Percentiles rank a stretch among this genome's conserved stretches.
Evolutionary conservation across 208 protist genomes (phyloP).

Genomic region (Trypanosoma theileri): DNA sequence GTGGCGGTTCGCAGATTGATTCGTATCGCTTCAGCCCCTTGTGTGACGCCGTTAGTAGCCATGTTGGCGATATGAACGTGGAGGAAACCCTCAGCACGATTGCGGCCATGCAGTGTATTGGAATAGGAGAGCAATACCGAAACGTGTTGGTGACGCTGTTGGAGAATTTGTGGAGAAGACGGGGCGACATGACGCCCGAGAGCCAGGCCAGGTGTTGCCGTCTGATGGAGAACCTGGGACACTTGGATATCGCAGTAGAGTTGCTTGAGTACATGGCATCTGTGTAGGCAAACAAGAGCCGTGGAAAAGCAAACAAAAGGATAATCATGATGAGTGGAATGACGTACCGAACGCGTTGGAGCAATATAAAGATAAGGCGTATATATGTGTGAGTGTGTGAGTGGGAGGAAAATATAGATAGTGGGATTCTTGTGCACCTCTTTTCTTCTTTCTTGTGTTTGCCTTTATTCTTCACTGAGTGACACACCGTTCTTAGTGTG

Average conservation of each 20-base stretch:
- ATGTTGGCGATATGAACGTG: conserved; percentile 57
- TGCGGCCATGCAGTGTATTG: conserved; percentile 57
- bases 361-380: no score
- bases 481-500: no score
- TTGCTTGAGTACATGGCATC: conserved; percentile 36
- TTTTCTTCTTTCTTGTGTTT: no score
- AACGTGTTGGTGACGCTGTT: conserved; percentile 49
- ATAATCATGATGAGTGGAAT: no score
- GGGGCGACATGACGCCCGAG: conserved; percentile 46
- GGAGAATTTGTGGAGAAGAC: conserved; percentile 54
- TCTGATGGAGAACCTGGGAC: conserved; percentile 27
- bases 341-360: no score
- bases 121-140: conserved; percentile 33
- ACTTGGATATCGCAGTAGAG: conserved; percentile 34
- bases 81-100: conserved; percentile 63
- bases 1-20: conserved; percentile 33
- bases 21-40: conserved; percentile 63
- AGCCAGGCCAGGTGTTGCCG: conserved; percentile 44
- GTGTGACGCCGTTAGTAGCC: conserved; percentile 58
- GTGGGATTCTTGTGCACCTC: no score
- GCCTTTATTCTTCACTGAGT: no score
- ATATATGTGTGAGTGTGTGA: no score
- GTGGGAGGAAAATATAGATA: no score
- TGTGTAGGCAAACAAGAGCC: not conserved
- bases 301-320: no score